Base-by-base conservation (phyloP, 495 filamentous ascomycete genomes). In the Neurospora africana region DNA sequence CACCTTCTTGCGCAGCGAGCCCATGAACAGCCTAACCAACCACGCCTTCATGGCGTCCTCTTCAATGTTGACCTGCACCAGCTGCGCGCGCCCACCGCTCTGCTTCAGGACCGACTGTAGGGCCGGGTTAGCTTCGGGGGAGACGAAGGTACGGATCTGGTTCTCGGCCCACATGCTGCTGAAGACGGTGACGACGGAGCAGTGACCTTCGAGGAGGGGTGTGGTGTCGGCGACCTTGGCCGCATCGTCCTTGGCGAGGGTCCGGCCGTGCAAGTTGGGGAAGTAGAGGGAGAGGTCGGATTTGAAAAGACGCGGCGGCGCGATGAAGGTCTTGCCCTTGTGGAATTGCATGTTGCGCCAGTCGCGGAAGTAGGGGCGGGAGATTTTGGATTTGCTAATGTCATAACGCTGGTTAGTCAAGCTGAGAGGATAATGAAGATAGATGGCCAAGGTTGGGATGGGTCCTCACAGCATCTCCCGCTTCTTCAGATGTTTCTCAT, bases 301-400 rank as follows among this genome's bases (percentile, higher is more conserved):
- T 69, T 88, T 89, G 85, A 98, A 97, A 39, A 93, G 84, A 6
- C 88, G 85, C 4, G 89, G 86, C 41, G 93, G 93, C 9, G 94
- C 89, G 21, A 91, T 77, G 82, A 97, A 98, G 39, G 91, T 91
- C 80, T 98, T 98, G 76, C 95, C 95, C 73, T 93, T 86, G 82
- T 91, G 86, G 77, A 91, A 87, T 5, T 89, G 86, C 83, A 98
- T 86, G 80, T 93, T 93, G 69, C 86, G 86, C 91, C 92, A 96
- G 87, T 98, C 94, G 76, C 92, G 90, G 86, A 97, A 98, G 80
- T 98, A 98, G 33, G 93, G 92, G 72, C 91, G 92, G 15, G 88
- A 81, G 74, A 95, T 87, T 81, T 88, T 83, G 37, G 81, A 79
- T 71, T 84, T 87, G 53, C 86, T 88, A 74, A 13, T n/a, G 4